Evolutionary conservation across 306 rosid species (phyloP), one percentile per base, ranked within the genome.

Genomic region (Morella rubra): DNA sequence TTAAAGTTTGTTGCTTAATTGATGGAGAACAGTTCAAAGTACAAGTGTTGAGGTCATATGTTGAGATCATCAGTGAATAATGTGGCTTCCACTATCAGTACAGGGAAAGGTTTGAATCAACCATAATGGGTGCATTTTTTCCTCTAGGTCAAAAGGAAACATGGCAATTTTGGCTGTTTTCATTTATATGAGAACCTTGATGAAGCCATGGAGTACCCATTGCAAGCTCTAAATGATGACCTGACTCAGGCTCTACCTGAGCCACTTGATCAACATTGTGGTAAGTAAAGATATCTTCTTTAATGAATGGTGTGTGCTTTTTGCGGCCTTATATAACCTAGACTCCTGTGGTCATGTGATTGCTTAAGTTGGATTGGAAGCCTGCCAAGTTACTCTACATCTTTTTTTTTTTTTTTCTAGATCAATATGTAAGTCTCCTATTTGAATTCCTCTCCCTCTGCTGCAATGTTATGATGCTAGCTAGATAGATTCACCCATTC

Each of bases 141-240:
- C 64, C 79, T 82, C 75, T 84, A 94, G 98, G 98, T 92, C 53
- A 87, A 87, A 84, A 90, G 85, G 68, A 92, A 88, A 82, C 80
- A 88, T 68, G 89, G 87, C 72, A 85, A 81, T 71, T 58, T 84
- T 82, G 96, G 95, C 72, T 94, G 95, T 54, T 94, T 94, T 86
- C 88, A 88, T 89, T 82, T 94, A 80, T 86, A 87, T 14, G 97
- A 94, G 87, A 94, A 92, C 87, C 93, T 94, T 72, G 91, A 82
- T 87, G 89, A 86, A 79, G 84, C 50, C 27, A 79, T 72, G 79
- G 91, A 88, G 71, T 82, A 89, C 81, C 73, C 77, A 72, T 69
- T 73, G 83, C 88, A 80, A 71, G 73, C 90, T 76, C 77, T 79
- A 71, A 87, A 44, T 70, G 42, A 76, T 78, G 86, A 81, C 71